These are phyloP conservation scores for Dioszegia hungarica DNA, from an alignment of 768 basidiomycete genomes.

Conservation along the genomic window DNA sequence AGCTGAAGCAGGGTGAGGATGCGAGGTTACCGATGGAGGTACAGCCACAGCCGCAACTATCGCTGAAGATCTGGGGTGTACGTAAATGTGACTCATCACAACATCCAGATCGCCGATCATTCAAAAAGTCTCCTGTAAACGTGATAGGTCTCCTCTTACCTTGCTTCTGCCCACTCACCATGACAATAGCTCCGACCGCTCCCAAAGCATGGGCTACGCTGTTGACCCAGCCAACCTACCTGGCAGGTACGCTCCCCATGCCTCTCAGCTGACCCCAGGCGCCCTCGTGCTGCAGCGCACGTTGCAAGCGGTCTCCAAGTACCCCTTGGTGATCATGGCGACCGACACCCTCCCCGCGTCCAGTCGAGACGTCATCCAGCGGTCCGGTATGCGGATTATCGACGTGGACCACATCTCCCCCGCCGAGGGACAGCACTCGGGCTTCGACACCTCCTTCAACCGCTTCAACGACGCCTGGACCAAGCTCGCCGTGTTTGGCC, in stretches of 20 bases:
- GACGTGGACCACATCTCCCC: conserved; percentile 36
- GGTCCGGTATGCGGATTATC: conserved; percentile 54
- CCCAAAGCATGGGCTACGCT: conserved; percentile 67
- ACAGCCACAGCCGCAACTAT: too few relatives aligned
- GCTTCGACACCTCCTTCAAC: conserved; percentile 56
- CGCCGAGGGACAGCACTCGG: conserved; percentile 45
- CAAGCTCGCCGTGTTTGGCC: conserved; percentile 53
- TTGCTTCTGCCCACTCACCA: too few relatives aligned
- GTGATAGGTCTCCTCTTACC: too few relatives aligned
- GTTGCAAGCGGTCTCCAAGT: conserved; percentile 58
- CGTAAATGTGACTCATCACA: too few relatives aligned
- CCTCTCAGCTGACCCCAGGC: conserved; percentile 48
- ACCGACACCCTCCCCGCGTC: conserved; percentile 59
- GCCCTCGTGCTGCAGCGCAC: conserved; percentile 61
- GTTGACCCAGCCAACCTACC: conserved; percentile 63
- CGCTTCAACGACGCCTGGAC: conserved; percentile 66
- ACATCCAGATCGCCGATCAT: too few relatives aligned
- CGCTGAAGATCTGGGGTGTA: too few relatives aligned
- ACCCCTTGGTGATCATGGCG: conserved; percentile 75
- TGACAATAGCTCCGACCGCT: background rate
- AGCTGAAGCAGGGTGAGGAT: too few relatives aligned
- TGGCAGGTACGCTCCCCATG: conserved; percentile 41
- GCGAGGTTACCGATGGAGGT: too few relatives aligned
- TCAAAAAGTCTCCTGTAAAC: too few relatives aligned
- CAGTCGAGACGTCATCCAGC: conserved; percentile 55